Conservation (phyloP, 495 filamentous ascomycete species). For the Daldinia bambusicola region DNA sequence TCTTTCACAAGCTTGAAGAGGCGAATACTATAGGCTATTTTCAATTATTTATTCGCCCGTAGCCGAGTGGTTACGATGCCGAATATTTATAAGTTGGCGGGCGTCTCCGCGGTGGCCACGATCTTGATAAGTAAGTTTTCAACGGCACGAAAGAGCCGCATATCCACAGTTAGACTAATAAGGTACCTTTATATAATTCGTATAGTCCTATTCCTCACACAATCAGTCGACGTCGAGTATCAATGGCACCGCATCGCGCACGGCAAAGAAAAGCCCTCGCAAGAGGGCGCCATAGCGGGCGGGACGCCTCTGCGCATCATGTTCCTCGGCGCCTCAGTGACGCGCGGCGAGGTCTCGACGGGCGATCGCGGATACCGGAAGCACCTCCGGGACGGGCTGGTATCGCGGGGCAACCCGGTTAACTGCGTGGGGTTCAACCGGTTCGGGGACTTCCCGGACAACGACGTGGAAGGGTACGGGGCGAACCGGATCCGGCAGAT, state of each 20-base stretch:
- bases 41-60: background rate
- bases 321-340: slow-evolving; percentile 46
- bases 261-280: slow-evolving; percentile 4
- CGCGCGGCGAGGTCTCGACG: slow-evolving; percentile 45
- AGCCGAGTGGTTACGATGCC: slow-evolving; percentile 19
- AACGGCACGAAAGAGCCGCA: background rate
- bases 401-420: slow-evolving; percentile 41
- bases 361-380: slow-evolving; percentile 46
- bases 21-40: background rate
- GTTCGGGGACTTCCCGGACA: slow-evolving; percentile 46
- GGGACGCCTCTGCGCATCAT: slow-evolving; percentile 44
- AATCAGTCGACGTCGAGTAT: slow-evolving; percentile 38
- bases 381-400: slow-evolving; percentile 43
- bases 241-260: slow-evolving; percentile 29
- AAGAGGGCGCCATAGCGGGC: slow-evolving; percentile 29
- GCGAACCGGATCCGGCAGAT: slow-evolving; percentile 44
- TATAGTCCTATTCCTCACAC: slow-evolving; percentile 28
- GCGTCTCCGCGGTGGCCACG: slow-evolving; percentile 16
- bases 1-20: background rate
- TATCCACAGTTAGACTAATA: slow-evolving; percentile 12
- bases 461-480: slow-evolving; percentile 46
- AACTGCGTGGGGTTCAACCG: slow-evolving; percentile 49
- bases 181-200: background rate
- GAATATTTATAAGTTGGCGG: slow-evolving; percentile 23
- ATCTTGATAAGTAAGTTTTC: slow-evolving; percentile 25